Evolutionary conservation across 352 stramenopile species (phyloP).

Genomic region (Pythium aristosporum): DNA sequence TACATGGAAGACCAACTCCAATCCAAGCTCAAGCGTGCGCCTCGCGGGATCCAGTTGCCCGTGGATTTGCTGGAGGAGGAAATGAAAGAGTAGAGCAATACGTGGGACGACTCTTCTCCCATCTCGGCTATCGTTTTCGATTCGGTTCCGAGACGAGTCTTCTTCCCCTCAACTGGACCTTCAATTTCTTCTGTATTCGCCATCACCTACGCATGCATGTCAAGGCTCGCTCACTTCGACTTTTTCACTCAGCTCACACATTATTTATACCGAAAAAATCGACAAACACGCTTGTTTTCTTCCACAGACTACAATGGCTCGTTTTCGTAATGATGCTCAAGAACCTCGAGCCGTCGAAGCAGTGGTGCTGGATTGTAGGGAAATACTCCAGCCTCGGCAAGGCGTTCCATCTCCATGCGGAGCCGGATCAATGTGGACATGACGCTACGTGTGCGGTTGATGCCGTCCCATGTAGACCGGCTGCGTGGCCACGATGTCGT

Average conservation of each 20-base stretch:
- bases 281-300: constrained; percentile 9
- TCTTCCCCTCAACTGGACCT: background rate
- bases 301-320: background rate
- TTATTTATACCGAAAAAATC: constrained; percentile 42
- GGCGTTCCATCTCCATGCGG: constrained; percentile 57
- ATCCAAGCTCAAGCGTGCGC: constrained; percentile 52
- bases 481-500: constrained; percentile 31
- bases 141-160: background rate
- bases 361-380: constrained; percentile 52
- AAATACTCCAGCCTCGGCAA: constrained; percentile 43
- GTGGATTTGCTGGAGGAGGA: constrained; percentile 31
- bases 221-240: background rate
- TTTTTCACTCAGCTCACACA: background rate
- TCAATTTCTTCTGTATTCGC: background rate
- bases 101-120: background rate
- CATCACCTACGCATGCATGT: constrained; percentile 6
- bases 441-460: constrained; percentile 32
- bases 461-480: constrained; percentile 25
- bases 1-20: constrained; percentile 78
- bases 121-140: background rate
- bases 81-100: constrained; percentile 22
- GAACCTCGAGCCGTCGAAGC: constrained; percentile 40
- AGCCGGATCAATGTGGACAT: constrained; percentile 62
- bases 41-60: constrained; percentile 39
- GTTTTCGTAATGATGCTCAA: constrained; percentile 59